A percentile compares a stretch with the other conserved stretches of the same genome.
Conservation (phyloP, 306 rosid genomes). For the Rosa persica region DNA sequence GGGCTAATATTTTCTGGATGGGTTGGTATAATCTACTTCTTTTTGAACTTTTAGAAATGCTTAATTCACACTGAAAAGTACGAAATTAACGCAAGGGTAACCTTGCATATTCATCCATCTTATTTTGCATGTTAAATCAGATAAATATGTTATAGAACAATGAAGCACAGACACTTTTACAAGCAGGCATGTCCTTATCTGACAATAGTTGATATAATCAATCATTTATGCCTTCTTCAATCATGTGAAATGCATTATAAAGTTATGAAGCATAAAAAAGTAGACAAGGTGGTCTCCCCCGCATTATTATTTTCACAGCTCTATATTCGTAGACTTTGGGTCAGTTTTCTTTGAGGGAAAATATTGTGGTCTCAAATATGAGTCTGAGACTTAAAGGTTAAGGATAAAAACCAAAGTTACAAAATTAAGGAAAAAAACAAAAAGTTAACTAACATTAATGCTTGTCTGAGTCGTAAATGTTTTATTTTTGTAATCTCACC, state of each 20-base stretch:
- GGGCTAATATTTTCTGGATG: background rate
- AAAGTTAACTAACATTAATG: background rate
- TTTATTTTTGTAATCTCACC: background rate
- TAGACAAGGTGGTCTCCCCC: background rate
- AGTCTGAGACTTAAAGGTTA: background rate
- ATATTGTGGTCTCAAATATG: background rate
- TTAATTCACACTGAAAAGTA: background rate
- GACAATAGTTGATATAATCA: background rate
- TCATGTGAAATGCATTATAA: background rate
- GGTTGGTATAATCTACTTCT: background rate
- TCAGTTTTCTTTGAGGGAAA: background rate
- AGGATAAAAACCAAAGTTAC: background rate
- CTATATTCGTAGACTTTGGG: background rate
- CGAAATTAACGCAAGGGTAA: background rate
- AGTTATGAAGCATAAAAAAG: background rate
- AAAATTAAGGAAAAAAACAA: background rate
- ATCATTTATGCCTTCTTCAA: background rate
- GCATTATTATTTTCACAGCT: background rate
- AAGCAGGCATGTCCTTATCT: slow-evolving; percentile 1
- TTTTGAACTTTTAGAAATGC: background rate
- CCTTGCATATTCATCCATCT: background rate
- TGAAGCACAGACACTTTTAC: background rate
- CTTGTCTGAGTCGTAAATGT: background rate
- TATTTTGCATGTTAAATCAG: background rate
- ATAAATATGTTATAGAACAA: background rate